Conservation (phyloP, 2,329 filamentous ascomycete species). For the Tolypocladium tundrense region DNA sequence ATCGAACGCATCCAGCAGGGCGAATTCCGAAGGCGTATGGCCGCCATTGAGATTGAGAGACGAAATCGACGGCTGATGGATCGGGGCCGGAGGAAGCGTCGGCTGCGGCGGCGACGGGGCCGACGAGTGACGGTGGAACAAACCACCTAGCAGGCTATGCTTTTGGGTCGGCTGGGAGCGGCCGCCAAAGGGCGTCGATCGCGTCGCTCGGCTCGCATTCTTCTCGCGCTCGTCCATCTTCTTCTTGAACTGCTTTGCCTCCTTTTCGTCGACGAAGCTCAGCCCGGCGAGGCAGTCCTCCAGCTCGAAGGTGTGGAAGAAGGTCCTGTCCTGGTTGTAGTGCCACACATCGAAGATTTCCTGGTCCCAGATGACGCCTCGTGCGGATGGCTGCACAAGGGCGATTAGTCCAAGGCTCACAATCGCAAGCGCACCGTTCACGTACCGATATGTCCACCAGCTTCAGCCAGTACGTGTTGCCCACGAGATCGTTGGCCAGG, state of each 20-base stretch:
- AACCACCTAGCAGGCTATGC: conserved; percentile 45
- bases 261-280: conserved; percentile 93
- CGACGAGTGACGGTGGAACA: conserved; percentile 53
- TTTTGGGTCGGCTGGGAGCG: conserved; percentile 27
- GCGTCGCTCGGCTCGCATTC: conserved; percentile 83
- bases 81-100: conserved; percentile 27
- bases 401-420: conserved; percentile 6
- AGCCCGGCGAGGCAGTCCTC: conserved; percentile 84
- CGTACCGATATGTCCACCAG: conserved; percentile 87
- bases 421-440: neutral
- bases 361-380: conserved; percentile 92
- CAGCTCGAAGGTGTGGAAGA: conserved; percentile 95
- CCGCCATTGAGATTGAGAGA: conserved; percentile 36
- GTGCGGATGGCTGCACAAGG: conserved; percentile 51
- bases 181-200: conserved; percentile 63
- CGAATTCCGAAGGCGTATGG: conserved; percentile 43
- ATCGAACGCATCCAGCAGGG: conserved; percentile 53
- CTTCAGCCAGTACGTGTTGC: conserved; percentile 95
- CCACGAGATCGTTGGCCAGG: conserved; percentile 86
- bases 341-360: conserved; percentile 92
- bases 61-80: conserved; percentile 27
- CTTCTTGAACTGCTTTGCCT: conserved; percentile 93
- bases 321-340: conserved; percentile 95
- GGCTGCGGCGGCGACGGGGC: conserved; percentile 48
- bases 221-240: conserved; percentile 96